These are phyloP conservation scores for Sclerotinia subarctica DNA, from an alignment of 2,329 filamentous ascomycete genomes.

Conservation along the genomic window DNA sequence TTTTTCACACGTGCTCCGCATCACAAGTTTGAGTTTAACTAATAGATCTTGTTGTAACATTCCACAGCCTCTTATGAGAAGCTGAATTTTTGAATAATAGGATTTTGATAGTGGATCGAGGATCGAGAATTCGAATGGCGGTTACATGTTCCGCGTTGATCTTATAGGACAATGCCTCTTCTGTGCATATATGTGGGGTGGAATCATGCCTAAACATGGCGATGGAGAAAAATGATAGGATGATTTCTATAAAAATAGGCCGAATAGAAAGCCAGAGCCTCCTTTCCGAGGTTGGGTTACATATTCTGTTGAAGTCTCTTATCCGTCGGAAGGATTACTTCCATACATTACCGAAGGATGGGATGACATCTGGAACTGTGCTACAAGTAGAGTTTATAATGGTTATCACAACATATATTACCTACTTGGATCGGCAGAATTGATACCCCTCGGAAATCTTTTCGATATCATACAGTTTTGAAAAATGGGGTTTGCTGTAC, in stretches of 20 bases:
- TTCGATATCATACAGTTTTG: background rate
- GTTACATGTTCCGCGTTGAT: background rate
- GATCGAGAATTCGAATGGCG: background rate
- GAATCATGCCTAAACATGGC: background rate
- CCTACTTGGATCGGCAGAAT: background rate
- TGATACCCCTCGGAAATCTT: background rate
- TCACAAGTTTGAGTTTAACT: background rate
- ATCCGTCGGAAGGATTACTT: constrained; percentile 10
- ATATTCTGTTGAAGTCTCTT: background rate
- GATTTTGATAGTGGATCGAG: background rate
- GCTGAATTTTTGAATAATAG: background rate
- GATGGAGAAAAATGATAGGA: background rate
- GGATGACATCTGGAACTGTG: background rate
- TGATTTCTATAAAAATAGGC: background rate
- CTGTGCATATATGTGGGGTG: background rate
- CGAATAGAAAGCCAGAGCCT: background rate
- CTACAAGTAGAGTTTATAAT: background rate
- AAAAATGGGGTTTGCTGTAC: constrained; percentile 14
- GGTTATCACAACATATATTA: background rate
- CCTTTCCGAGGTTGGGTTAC: background rate
- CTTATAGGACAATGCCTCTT: background rate
- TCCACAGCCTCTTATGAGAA: background rate
- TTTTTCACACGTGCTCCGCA: constrained; percentile 2
- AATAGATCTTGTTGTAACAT: background rate
- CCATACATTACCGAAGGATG: background rate